Percentiles rank a stretch among this genome's conserved stretches.
Evolutionary conservation across 2,329 filamentous ascomycete species (phyloP).

Genomic region (Monilinia laxa): DNA sequence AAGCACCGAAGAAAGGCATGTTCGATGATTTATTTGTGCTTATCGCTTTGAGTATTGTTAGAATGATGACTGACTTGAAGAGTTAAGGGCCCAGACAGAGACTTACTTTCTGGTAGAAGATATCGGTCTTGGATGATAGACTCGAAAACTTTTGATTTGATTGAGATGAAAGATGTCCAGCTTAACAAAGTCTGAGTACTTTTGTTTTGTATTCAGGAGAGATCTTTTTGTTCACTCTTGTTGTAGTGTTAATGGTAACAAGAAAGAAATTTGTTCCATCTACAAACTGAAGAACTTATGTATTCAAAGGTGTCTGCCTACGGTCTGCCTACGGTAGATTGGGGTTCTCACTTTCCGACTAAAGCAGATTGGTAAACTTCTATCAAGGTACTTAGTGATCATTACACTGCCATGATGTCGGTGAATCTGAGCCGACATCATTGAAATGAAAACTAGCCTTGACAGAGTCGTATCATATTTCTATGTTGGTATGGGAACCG

Average conservation of each 20-base stretch:
- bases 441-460: no score
- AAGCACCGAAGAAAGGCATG: background rate
- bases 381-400: background rate
- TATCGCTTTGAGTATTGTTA: background rate
- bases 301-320: background rate
- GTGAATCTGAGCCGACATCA: background rate
- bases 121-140: background rate
- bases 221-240: background rate
- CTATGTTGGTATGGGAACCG: background rate
- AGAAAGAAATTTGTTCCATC: background rate
- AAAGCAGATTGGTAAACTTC: background rate
- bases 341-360: background rate
- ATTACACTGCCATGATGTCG: no score
- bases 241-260: background rate
- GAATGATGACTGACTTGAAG: rapidly evolving
- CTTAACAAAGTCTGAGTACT: background rate
- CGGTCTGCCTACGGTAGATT: background rate
- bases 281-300: background rate
- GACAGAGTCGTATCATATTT: no score
- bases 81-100: no score
- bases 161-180: background rate
- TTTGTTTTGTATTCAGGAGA: background rate
- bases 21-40: background rate
- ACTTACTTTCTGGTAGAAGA: background rate
- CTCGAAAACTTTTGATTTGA: background rate